Base-by-base conservation (phyloP, 192 early-diverging fungal species). In the Pecoramyces ruminantium region DNA sequence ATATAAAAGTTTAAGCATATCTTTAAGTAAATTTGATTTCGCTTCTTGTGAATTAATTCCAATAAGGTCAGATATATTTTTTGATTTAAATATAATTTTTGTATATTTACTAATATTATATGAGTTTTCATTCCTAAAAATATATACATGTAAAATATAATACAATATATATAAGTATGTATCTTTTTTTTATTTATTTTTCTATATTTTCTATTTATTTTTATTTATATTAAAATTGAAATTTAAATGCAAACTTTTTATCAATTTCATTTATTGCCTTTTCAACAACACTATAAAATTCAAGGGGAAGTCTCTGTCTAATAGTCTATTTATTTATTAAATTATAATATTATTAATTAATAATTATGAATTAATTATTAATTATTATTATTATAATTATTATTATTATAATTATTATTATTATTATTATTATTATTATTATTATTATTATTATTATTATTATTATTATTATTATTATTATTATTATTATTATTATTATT, bases 201-300 rank as follows among this genome's bases (percentile, higher is more conserved):
- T n/a, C n/a, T n/a, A n/a, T n/a, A n/a, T n/a, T n/a, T n/a, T n/a
- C n/a, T n/a, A n/a, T n/a, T n/a, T 34, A 34, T 34, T 11, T 34
- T 34, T 11, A 34, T 34, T 39, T 13, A 13, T 39, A 39, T 39
- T 14, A 39, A 14, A 14, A 39, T n/a, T 67, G n/a, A n/a, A 25
- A 67, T n/a, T n/a, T 11, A n/a, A 21, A n/a, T 77, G 30, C 30
- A 34, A 78, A 88, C 88, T 80, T 30, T 29, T 86, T 84, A 79
- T 89, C 88, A 0, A 79, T 80, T 82, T 90, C 89, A 78, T 86
- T 85, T 21, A 90, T 84, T 0, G 86, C 86, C 18, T 87, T 34
- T 78, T 89, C 89, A 40, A 90, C 89, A 8, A 89, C 86, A 78
- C 86, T 84, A 80, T 85, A 82, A 21, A 82, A n/a, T 38, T 82